Base-by-base conservation (phyloP, 2,329 filamentous ascomycete species). In the Ophiostoma perfectum region DNA sequence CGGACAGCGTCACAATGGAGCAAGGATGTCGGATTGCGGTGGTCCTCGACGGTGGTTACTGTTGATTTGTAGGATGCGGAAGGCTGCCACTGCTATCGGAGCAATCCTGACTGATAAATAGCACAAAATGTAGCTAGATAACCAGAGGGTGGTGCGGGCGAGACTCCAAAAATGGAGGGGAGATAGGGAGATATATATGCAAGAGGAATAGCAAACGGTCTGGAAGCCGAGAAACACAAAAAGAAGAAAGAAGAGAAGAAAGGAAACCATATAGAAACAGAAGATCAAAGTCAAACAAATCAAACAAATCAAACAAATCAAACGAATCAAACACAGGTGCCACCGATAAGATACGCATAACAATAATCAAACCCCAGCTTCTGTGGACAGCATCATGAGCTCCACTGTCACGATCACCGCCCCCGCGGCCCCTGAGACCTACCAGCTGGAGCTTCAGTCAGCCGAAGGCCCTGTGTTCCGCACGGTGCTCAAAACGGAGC, bases 391-490 rank as follows among this genome's bases (percentile, higher is more conserved):
- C 58, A 45, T 5, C 8, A 47, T 42, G 63, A 64, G 42, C 42
- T 45, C 63, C 41, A 64, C 63, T 11, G 38, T 42, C 16, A 42
- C 38, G 16, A 42, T 42, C 38, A 60, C 55, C 27, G 27, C 7
- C 55, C 27, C 55, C 2, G 39, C 36, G 16, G 27, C 27, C 27
- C 38, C 60, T 18, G 62, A 64, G 41, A 64, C 62, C 7, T 64
- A 64, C 42, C 63, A 47, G 9, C n/a, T 64, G 9, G 42, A 45
- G 18, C 63, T 64, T 6, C 41, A 64, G 41, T 44, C 62, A 27
- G 39, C 63, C 6, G 41, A 64, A 44, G 63, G 63, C 12, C 42
- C 63, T 36, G 63, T 64, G 6, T 64, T 64, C 42, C 63, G 63
- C 63, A 44, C 63, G 16, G 42, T 64, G 41, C 42, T 64, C 11